Evolutionary conservation across 345 rosid species (phyloP).

Genomic region (Salix purpurea): DNA sequence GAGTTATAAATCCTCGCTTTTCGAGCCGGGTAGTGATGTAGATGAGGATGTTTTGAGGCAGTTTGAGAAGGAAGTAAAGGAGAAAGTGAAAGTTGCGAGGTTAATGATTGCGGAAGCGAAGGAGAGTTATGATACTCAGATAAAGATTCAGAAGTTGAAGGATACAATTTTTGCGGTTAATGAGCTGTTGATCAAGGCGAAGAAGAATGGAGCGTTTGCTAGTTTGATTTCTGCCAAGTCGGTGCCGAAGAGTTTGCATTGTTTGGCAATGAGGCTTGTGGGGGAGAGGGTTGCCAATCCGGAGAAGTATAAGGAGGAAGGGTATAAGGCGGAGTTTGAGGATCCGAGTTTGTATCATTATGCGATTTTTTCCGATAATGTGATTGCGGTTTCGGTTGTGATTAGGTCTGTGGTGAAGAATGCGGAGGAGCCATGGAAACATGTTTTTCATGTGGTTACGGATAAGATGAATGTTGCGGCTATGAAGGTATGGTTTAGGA

Average conservation of each 20-base stretch:
- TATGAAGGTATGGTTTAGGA: constrained; percentile 92
- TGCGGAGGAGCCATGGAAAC: constrained; percentile 70
- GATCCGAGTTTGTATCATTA: constrained; percentile 76
- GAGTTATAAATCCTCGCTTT: constrained; percentile 42
- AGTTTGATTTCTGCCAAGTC: constrained; percentile 81
- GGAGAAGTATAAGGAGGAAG: constrained; percentile 60
- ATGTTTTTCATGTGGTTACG: constrained; percentile 83
- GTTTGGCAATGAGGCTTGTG: constrained; percentile 91
- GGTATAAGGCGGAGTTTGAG: constrained; percentile 50
- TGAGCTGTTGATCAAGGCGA: constrained; percentile 71
- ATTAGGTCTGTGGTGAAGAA: constrained; percentile 81
- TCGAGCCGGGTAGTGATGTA: constrained; percentile 38
- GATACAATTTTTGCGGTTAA: constrained; percentile 86
- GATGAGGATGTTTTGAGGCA: constrained; percentile 76
- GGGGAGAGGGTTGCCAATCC: constrained; percentile 79
- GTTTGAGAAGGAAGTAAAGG: constrained; percentile 91
- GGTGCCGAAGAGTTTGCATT: constrained; percentile 82
- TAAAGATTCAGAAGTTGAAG: constrained; percentile 86
- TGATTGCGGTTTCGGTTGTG: constrained; percentile 89
- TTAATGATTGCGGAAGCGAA: constrained; percentile 68
- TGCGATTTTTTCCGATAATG: constrained; percentile 77
- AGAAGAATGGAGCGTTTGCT: constrained; percentile 77
- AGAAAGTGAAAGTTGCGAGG: constrained; percentile 65
- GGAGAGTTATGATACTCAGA: constrained; percentile 86
- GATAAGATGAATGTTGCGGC: constrained; percentile 84